Evolutionary conservation across 805 yeast genomes (phyloP).

Genomic region (Candida argentea): DNA sequence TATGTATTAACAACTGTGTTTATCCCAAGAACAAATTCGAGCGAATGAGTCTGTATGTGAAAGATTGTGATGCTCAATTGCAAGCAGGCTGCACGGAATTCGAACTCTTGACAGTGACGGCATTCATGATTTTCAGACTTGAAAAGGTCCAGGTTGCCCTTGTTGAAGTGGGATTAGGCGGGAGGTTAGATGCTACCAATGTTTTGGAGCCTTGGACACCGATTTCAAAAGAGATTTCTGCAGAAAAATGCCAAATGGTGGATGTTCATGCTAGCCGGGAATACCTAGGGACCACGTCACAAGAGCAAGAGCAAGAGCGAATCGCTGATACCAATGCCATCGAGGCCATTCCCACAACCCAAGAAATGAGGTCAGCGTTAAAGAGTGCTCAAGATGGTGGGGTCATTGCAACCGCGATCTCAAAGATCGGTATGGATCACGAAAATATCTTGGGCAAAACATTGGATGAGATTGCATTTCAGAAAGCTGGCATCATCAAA

Average conservation of each 20-base stretch:
- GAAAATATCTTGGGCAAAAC: constrained; percentile 64
- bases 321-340: too few relatives aligned
- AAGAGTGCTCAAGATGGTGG: constrained; percentile 16
- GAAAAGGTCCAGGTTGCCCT: constrained; percentile 62
- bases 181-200: constrained; percentile 82
- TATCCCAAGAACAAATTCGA: constrained; percentile 39
- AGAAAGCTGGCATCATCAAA: constrained; percentile 85
- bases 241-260: neutral
- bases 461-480: constrained; percentile 53
- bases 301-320: too few relatives aligned
- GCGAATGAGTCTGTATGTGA: constrained; percentile 33
- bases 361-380: constrained; percentile 4
- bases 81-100: constrained; percentile 73
- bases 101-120: constrained; percentile 78
- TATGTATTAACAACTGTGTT: constrained; percentile 52
- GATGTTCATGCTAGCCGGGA: too few relatives aligned
- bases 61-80: constrained; percentile 25
- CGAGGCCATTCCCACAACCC: neutral
- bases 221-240: too few relatives aligned
- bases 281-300: neutral
- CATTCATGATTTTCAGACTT: constrained; percentile 61
- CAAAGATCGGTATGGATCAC: constrained; percentile 85
- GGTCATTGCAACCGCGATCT: constrained; percentile 59
- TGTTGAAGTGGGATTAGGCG: constrained; percentile 94
- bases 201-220: constrained; percentile 32